phyloP scores from a whole-genome alignment of 2,329 filamentous ascomycete genomes.

The Phialocephala subalpina region DNA sequence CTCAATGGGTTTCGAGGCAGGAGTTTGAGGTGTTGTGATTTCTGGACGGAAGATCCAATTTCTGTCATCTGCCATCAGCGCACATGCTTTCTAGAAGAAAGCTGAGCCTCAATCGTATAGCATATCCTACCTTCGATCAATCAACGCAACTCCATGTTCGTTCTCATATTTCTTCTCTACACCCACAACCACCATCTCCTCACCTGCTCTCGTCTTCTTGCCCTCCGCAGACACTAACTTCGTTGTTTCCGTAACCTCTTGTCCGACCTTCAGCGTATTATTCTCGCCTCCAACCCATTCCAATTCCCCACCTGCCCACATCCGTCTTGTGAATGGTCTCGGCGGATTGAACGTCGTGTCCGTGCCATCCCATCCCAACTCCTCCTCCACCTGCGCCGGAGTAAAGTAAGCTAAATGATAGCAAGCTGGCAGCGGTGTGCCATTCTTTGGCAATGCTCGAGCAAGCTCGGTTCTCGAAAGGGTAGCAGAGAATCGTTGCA shows the following conservation, averaged over 20 bases:
- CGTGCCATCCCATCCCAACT: slow-evolving; percentile 66
- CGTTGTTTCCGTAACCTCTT: slow-evolving; percentile 64
- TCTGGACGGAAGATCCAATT: slow-evolving; percentile 44
- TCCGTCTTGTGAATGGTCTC: slow-evolving; percentile 66
- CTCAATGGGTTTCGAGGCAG: slow-evolving; percentile 25
- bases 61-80: slow-evolving; percentile 26
- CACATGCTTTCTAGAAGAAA: background rate
- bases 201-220: slow-evolving; percentile 62
- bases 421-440: slow-evolving; percentile 43
- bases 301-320: slow-evolving; percentile 73
- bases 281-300: slow-evolving; percentile 50
- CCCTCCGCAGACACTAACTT: slow-evolving; percentile 59
- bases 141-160: slow-evolving; percentile 57
- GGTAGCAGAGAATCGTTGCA: slow-evolving; percentile 67
- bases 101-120: background rate
- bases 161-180: slow-evolving; percentile 68
- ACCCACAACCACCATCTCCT: slow-evolving; percentile 70
- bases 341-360: slow-evolving; percentile 67
- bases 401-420: slow-evolving; percentile 73
- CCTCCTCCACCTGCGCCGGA: slow-evolving; percentile 59
- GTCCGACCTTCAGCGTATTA: slow-evolving; percentile 59
- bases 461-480: slow-evolving; percentile 53
- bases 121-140: slow-evolving; percentile 58
- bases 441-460: slow-evolving; percentile 18
- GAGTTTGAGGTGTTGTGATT: slow-evolving; percentile 37